Percentiles rank a stretch among this genome's conserved stretches.
phyloP scores from a whole-genome alignment of 345 rosid genomes.

The Gynandropsis gynandra region DNA sequence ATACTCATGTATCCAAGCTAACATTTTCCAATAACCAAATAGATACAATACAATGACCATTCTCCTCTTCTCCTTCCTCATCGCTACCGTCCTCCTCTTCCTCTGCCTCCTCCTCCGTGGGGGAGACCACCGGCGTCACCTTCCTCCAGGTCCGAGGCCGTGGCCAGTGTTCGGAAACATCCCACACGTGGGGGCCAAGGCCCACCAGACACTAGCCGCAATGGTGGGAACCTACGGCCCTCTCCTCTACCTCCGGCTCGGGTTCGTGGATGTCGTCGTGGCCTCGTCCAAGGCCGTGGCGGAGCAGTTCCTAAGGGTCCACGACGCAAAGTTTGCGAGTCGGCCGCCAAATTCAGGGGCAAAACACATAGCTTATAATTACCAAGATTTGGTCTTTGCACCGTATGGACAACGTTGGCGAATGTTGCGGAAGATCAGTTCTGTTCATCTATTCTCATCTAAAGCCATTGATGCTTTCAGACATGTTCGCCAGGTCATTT shows the following conservation, averaged over 20 bases:
- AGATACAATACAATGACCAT: too few species aligned
- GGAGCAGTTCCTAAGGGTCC: conserved; percentile 60
- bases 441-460: conserved; percentile 79
- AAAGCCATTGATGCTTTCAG: conserved; percentile 77
- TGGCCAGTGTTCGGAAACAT: conserved; percentile 91
- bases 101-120: conserved; percentile 16
- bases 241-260: conserved; percentile 65
- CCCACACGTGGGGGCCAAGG: conserved; percentile 65
- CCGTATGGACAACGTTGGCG: conserved; percentile 93
- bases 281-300: conserved; percentile 86
- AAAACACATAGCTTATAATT: conserved; percentile 74
- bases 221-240: conserved; percentile 67
- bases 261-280: conserved; percentile 68
- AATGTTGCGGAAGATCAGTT: conserved; percentile 67
- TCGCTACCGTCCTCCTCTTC: conserved; percentile 12
- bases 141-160: conserved; percentile 87
- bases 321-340: conserved; percentile 80
- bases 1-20: too few species aligned
- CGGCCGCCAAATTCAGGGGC: conserved; percentile 92
- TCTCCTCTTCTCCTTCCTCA: conserved; percentile 29
- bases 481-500: conserved; percentile 65
- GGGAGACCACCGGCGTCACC: conserved; percentile 22
- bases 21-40: too few species aligned
- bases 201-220: conserved; percentile 61
- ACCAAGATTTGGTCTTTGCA: conserved; percentile 88